Evolutionary conservation across 164 flowering plant species (phyloP), one percentile per base, ranked within the genome.

Genomic region (Litsea cubeba): DNA sequence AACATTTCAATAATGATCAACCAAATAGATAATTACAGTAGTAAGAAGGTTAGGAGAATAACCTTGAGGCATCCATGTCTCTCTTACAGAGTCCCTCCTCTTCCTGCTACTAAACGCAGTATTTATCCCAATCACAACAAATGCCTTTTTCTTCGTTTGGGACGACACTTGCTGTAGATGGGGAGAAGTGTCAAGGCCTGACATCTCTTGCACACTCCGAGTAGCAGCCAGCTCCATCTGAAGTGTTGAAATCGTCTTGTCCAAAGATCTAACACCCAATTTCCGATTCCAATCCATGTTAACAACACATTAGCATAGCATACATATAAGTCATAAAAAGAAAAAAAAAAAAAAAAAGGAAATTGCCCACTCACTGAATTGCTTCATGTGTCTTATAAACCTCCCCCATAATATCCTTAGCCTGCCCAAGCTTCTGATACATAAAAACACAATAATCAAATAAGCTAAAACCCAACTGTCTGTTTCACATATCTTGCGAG

Each of bases 91-190:
- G 76, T 88, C 91, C 65, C 91, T 86, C 77, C 91, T 83, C 82
- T 78, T 86, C 73, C 91, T 82, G 76, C 91, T 88, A 72, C 98
- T 95, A 76, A 95, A 95, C 49, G 98, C 98, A 51, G 98, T 92
- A 73, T 95, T 95, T 40, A 95, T 95, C 57, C 98, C 98, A 74
- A 95, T 93, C 50, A 95, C 98, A 80, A 93, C 83, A 79, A 93
- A 93, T 2, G 87, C 91, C 79, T 89, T 93, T 84, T 88, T 83
- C 81, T 69, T 87, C 1, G 83, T 79, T 17, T 64, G 81, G 68
- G 83, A 62, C 74, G 82, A 67, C 28, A 64, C 57, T 5, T 75
- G 63, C 0, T 75, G 46, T 18, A 69, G 49, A 18, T 79, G 69
- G 17, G 57, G 65, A 3, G 85, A 80, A 30, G 72, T 80, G 23